phyloP scores from a whole-genome alignment of 1,139 yeast genomes.

The Hyphopichia wangnamkhiaoensis region DNA sequence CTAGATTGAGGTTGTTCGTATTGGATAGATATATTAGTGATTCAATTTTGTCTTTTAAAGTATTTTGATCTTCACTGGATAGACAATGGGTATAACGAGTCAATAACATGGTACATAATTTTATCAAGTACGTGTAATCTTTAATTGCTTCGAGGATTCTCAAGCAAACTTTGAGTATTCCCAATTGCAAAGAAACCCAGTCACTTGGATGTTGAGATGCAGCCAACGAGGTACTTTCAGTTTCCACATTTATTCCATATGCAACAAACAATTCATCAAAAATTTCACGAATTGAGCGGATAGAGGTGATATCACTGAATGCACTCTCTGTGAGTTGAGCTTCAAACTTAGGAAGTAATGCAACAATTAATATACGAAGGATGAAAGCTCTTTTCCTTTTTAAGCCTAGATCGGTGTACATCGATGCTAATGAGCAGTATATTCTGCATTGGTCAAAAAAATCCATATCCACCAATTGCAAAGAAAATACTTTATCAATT shows the following conservation, averaged over 20 bases:
- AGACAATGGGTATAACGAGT: constrained; percentile 55
- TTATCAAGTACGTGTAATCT: constrained; percentile 48
- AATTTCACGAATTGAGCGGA: constrained; percentile 38
- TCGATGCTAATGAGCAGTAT: constrained; percentile 64
- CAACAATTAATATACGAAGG: constrained; percentile 58
- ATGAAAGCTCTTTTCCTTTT: constrained; percentile 70
- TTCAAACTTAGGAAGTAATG: constrained; percentile 47
- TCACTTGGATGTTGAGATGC: constrained; percentile 26
- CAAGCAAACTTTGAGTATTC: constrained; percentile 56
- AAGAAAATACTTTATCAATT: constrained; percentile 44
- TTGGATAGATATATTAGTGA: constrained; percentile 18
- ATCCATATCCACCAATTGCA: constrained; percentile 45
- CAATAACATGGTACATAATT: constrained; percentile 53
- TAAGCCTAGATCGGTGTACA: constrained; percentile 64
- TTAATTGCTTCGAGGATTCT: constrained; percentile 51
- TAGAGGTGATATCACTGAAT: constrained; percentile 42
- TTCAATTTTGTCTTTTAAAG: constrained; percentile 28
- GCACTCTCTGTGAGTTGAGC: constrained; percentile 30
- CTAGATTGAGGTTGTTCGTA: constrained; percentile 17
- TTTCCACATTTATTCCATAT: constrained; percentile 40
- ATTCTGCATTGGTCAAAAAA: constrained; percentile 58
- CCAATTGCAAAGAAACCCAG: constrained; percentile 64
- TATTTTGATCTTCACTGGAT: constrained; percentile 38
- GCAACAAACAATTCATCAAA: constrained; percentile 40
- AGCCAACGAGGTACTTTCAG: constrained; percentile 25